Conservation (phyloP, 1,139 yeast species). For the Geotrichum klebahnii region DNA sequence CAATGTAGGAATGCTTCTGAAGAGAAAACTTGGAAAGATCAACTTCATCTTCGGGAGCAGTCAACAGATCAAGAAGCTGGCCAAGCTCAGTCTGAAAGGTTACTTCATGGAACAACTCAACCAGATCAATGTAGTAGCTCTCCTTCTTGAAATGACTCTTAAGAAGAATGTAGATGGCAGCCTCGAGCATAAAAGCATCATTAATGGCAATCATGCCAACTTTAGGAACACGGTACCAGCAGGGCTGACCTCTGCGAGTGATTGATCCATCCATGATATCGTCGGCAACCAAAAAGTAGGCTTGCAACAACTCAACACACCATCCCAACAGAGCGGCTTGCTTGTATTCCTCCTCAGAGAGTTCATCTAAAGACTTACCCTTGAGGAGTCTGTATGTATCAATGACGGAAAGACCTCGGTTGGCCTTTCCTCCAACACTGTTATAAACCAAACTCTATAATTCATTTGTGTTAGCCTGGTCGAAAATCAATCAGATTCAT, state of each 20-base stretch:
- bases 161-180: conserved; percentile 82
- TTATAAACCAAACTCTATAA: conserved; percentile 63
- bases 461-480: not conserved
- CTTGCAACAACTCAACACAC: conserved; percentile 92
- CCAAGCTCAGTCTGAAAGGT: conserved; percentile 98
- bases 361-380: conserved; percentile 54
- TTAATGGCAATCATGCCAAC: conserved; percentile 94
- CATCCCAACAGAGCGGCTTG: conserved; percentile 90
- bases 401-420: conserved; percentile 92
- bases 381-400: conserved; percentile 85
- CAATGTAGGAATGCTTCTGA: conserved; percentile 89
- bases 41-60: conserved; percentile 94
- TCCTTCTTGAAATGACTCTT: conserved; percentile 85
- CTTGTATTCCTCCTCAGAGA: conserved; percentile 65
- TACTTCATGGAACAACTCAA: conserved; percentile 79
- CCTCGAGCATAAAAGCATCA: conserved; percentile 95
- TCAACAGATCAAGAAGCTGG: conserved; percentile 87
- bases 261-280: conserved; percentile 98
- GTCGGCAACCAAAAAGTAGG: conserved; percentile 94
- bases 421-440: conserved; percentile 94
- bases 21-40: conserved; percentile 84
- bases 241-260: conserved; percentile 97
- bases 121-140: conserved; percentile 76
- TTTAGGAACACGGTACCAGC: conserved; percentile 82
- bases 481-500: not conserved